These are phyloP conservation scores for Cardamine chenopodiifolia DNA, from an alignment of 345 rosid species.

Conservation along the genomic window DNA sequence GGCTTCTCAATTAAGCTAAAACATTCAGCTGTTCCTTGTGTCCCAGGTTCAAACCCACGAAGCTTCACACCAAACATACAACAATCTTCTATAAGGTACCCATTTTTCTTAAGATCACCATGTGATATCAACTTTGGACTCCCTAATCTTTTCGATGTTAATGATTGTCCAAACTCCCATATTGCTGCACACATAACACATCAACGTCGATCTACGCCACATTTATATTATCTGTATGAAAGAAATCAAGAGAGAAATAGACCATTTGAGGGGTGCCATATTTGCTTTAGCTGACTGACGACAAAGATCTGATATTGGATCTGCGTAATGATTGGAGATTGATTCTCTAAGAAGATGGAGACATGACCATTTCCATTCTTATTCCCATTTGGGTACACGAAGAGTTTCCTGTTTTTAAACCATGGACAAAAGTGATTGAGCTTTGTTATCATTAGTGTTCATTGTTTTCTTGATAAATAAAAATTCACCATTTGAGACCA, in stretches of 20 bases:
- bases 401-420: conserved; percentile 18
- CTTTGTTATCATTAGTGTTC: background rate
- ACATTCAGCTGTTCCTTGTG: conserved; percentile 25
- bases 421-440: background rate
- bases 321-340: background rate
- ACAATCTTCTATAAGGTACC: conserved; percentile 32
- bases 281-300: conserved; percentile 7
- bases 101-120: conserved; percentile 22
- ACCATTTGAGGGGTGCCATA: conserved; percentile 13
- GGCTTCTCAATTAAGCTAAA: conserved; percentile 36
- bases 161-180: background rate
- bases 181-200: conserved; percentile 1
- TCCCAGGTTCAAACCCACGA: background rate
- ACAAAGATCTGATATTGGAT: conserved; percentile 1
- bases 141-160: background rate
- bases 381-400: conserved; percentile 21
- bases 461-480: background rate
- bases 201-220: background rate
- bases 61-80: conserved; percentile 36
- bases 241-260: conserved; percentile 6
- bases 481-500: conserved; percentile 15
- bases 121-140: background rate
- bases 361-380: background rate
- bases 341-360: conserved; percentile 19
- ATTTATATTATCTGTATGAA: background rate